phyloP scores from a whole-genome alignment of 257 asterid species.

The Solanum boliviense region DNA sequence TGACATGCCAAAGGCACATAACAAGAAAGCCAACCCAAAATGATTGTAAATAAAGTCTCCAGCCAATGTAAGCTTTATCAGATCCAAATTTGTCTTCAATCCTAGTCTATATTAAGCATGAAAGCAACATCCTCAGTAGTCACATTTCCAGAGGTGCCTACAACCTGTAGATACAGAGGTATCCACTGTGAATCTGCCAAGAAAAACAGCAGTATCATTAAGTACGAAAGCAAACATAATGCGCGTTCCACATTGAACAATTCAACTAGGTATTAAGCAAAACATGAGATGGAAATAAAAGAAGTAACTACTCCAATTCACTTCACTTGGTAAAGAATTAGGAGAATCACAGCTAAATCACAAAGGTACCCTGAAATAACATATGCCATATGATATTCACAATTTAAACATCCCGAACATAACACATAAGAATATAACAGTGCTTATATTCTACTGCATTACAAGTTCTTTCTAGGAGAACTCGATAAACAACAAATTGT shows the following conservation, averaged over 20 bases:
- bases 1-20: constrained; percentile 32
- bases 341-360: background rate
- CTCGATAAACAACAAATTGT: background rate
- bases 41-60: constrained; percentile 65
- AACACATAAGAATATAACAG: background rate
- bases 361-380: background rate
- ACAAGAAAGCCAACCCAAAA: constrained; percentile 50
- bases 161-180: constrained; percentile 78
- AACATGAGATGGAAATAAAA: background rate
- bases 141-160: constrained; percentile 54
- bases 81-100: constrained; percentile 59
- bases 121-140: constrained; percentile 69
- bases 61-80: constrained; percentile 46
- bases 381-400: background rate
- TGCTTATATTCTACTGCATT: background rate
- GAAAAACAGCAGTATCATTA: background rate
- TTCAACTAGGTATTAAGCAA: background rate
- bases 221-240: background rate
- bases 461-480: background rate
- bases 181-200: constrained; percentile 63
- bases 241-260: background rate
- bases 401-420: background rate
- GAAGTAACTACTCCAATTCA: background rate
- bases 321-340: background rate
- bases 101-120: constrained; percentile 77